A percentile compares a stretch with the other conserved stretches of the same genome.
Conservation (phyloP, 2,329 filamentous ascomycete genomes). For the Pseudomassariella vexata region DNA sequence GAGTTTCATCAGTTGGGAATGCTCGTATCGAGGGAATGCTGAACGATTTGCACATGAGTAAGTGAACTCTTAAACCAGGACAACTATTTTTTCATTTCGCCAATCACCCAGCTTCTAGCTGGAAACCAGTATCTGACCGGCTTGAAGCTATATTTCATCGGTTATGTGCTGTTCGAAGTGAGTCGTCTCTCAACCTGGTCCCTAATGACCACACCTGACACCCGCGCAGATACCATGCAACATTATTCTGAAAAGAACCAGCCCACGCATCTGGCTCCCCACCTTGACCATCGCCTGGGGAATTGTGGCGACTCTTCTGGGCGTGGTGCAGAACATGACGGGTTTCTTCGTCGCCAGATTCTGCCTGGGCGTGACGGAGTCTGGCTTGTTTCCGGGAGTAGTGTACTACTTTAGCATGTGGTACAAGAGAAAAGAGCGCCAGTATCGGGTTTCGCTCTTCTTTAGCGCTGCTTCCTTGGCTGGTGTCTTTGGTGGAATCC, state of each 20-base stretch:
- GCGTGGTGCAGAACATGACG: conserved; percentile 41
- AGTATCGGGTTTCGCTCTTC: conserved; percentile 51
- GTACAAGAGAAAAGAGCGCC: conserved; percentile 48
- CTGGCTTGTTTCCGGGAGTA: conserved; percentile 45
- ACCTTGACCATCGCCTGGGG: conserved; percentile 52
- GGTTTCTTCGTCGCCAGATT: conserved; percentile 49
- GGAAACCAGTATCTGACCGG: conserved; percentile 61
- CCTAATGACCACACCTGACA: conserved; percentile 7
- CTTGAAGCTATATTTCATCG: conserved; percentile 61
- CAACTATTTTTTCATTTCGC: conserved; percentile 16
- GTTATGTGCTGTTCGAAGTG: conserved; percentile 52
- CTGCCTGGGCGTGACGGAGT: conserved; percentile 50
- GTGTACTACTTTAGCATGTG: conserved; percentile 46
- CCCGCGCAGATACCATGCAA: conserved; percentile 49
- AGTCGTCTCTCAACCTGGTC: conserved; percentile 3
- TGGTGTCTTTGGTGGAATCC: conserved; percentile 50
- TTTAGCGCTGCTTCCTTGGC: conserved; percentile 49
- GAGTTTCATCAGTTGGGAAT: conserved; percentile 45
- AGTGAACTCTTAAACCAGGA: conserved; percentile 21
- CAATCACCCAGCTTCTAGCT: conserved; percentile 24
- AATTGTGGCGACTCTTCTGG: conserved; percentile 44
- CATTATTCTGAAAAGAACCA: conserved; percentile 55
- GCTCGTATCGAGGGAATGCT: conserved; percentile 51
- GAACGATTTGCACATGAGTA: conserved; percentile 47
- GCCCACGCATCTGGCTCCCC: conserved; percentile 50